Evolutionary conservation across 352 stramenopile species (phyloP).

Genomic region (Blastocystis sp.): DNA sequence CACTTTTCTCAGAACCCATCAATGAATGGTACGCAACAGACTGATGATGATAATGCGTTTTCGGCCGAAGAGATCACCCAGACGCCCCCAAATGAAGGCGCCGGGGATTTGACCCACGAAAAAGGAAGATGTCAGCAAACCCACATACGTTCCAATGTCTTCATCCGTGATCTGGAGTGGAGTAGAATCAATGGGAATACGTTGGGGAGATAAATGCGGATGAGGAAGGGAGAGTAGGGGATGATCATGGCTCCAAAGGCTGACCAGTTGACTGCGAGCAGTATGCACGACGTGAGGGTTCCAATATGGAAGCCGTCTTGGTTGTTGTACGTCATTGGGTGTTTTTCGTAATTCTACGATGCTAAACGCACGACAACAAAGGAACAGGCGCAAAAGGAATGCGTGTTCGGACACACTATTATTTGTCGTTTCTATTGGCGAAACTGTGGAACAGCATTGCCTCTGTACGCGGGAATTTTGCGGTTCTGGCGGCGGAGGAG

Average conservation of each 20-base stretch:
- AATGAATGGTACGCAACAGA: neutral
- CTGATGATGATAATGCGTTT: neutral
- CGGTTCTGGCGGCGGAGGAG: neutral
- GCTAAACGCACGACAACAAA: too few relatives aligned
- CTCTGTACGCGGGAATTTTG: neutral
- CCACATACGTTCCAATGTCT: neutral
- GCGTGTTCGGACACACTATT: too few relatives aligned
- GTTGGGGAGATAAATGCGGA: conserved; percentile 15
- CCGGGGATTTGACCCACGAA: conserved; percentile 42
- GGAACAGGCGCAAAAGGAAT: too few relatives aligned
- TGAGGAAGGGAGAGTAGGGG: neutral
- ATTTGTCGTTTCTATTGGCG: too few relatives aligned
- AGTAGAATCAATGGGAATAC: neutral
- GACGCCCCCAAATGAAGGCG: conserved; percentile 3
- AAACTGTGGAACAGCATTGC: neutral
- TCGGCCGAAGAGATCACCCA: neutral
- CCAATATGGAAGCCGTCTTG: conserved; percentile 36
- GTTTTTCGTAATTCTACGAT: too few relatives aligned
- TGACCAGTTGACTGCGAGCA: neutral
- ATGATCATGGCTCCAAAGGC: neutral
- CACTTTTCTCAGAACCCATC: neutral
- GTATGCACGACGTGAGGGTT: neutral
- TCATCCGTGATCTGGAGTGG: neutral
- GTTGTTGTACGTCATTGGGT: neutral
- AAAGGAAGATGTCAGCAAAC: conserved; percentile 10